Evolutionary conservation across 768 basidiomycete genomes (phyloP).

Genomic region (Cubamyces sp.): DNA sequence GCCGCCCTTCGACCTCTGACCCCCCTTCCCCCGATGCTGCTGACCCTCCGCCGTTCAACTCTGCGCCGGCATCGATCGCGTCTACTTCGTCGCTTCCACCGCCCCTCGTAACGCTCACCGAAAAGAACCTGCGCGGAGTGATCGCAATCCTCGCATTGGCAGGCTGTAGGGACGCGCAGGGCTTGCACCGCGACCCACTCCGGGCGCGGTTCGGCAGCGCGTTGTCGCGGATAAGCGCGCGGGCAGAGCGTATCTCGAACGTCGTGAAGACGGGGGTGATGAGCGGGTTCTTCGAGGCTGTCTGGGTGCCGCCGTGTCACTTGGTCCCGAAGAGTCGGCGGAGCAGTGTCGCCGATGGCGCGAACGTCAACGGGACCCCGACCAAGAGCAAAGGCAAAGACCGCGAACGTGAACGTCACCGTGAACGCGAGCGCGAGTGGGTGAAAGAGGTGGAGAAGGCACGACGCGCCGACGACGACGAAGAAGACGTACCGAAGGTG

Average conservation of each 20-base stretch:
- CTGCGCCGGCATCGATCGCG: slow-evolving; percentile 22
- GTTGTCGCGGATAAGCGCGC: slow-evolving; percentile 34
- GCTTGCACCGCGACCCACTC: slow-evolving; percentile 35
- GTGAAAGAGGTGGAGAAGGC: slow-evolving; percentile 21
- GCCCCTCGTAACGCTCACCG: slow-evolving; percentile 26
- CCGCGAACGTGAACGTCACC: slow-evolving; percentile 10
- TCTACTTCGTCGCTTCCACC: slow-evolving; percentile 20
- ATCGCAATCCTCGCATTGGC: slow-evolving; percentile 39
- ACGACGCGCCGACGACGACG: slow-evolving; percentile 6
- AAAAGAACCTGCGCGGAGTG: slow-evolving; percentile 36
- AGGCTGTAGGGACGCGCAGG: slow-evolving; percentile 36
- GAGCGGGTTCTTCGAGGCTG: slow-evolving; percentile 39
- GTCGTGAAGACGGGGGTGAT: slow-evolving; percentile 38
- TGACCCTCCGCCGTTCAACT: slow-evolving; percentile 31
- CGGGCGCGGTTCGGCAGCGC: slow-evolving; percentile 36
- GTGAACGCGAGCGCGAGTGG: slow-evolving; percentile 19
- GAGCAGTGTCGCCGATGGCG: slow-evolving; percentile 3
- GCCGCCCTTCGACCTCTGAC: slow-evolving; percentile 8
- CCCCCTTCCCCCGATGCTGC: slow-evolving; percentile 23
- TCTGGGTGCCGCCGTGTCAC: slow-evolving; percentile 25
- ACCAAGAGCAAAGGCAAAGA: slow-evolving; percentile 19
- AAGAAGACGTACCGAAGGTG: not conserved
- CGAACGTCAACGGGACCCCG: slow-evolving; percentile 1
- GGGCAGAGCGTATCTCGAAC: slow-evolving; percentile 33
- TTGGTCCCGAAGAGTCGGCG: not conserved